Percentiles rank a stretch among this genome's conserved stretches.
These are phyloP conservation scores for Chytriomyces hyalinus DNA, from an alignment of 192 early-diverging fungal genomes.

Conservation along the genomic window DNA sequence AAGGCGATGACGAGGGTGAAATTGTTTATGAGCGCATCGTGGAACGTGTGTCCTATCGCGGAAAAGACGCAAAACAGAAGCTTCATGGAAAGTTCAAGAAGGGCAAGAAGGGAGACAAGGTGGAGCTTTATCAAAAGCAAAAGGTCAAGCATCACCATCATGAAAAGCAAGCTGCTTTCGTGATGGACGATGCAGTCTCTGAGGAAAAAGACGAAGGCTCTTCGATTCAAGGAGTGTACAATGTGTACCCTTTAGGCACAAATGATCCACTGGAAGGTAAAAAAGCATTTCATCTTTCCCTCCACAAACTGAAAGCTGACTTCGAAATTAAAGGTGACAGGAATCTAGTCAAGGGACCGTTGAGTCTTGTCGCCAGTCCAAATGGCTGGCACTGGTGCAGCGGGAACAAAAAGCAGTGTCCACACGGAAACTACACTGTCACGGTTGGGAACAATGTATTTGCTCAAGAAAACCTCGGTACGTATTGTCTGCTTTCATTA, in stretches of 20 bases:
- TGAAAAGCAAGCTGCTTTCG: neutral
- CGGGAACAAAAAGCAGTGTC: conserved; percentile 4
- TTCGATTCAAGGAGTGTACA: conserved; percentile 55
- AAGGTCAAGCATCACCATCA: neutral
- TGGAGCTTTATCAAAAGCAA: neutral
- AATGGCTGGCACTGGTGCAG: conserved; percentile 73
- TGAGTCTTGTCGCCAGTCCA: conserved; percentile 64
- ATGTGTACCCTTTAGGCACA: conserved; percentile 78
- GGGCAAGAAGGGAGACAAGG: neutral
- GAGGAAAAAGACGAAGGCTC: neutral
- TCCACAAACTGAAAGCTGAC: too few species aligned
- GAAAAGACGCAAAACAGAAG: neutral
- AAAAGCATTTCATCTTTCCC: too few species aligned
- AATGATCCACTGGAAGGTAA: conserved; percentile 69
- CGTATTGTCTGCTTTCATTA: conserved; percentile 14
- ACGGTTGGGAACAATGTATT: conserved; percentile 94
- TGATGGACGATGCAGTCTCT: conserved; percentile 3
- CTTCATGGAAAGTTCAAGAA: neutral
- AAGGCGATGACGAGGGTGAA: neutral
- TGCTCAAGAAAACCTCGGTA: conserved; percentile 80
- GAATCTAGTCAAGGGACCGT: conserved; percentile 58
- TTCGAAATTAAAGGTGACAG: conserved; percentile 63
- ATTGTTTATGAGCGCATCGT: conserved; percentile 27
- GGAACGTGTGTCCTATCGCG: conserved; percentile 6
- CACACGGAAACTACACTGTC: conserved; percentile 58